Conservation (phyloP, 2,329 filamentous ascomycete genomes). For the Colletotrichum chlorophyti region DNA sequence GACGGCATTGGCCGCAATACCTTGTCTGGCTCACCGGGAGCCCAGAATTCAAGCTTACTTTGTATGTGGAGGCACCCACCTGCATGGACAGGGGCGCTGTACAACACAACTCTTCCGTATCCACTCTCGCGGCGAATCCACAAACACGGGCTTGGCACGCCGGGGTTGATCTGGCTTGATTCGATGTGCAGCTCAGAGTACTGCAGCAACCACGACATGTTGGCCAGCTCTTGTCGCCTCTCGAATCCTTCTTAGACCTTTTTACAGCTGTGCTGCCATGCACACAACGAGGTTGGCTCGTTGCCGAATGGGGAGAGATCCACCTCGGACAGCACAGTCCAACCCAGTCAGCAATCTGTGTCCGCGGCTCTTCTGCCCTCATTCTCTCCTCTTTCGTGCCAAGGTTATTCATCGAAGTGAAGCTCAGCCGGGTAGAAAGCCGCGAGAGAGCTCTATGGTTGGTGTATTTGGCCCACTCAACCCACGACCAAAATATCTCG, state of each 20-base stretch:
- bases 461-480: background rate
- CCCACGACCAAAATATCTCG: slow-evolving; percentile 18
- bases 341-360: background rate
- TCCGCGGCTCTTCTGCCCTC: slow-evolving; percentile 19
- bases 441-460: background rate
- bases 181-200: slow-evolving; percentile 24
- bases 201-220: slow-evolving; percentile 16
- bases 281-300: slow-evolving; percentile 4
- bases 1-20: background rate
- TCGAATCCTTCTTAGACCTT: slow-evolving; percentile 7
- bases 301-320: background rate
- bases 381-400: background rate
- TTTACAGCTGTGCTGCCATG: slow-evolving; percentile 4
- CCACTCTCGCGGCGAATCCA: slow-evolving; percentile 20
- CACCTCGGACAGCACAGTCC: background rate
- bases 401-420: slow-evolving; percentile 1
- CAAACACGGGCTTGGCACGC: slow-evolving; percentile 26
- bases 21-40: slow-evolving; percentile 1
- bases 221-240: background rate
- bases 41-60: slow-evolving; percentile 27
- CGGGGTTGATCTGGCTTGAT: slow-evolving; percentile 16
- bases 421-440: slow-evolving; percentile 20
- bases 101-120: slow-evolving; percentile 6
- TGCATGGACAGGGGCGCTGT: slow-evolving; percentile 15
- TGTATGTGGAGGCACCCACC: slow-evolving; percentile 12